Conservation (phyloP, 129 eudicot species). For the Arctium minus region DNA sequence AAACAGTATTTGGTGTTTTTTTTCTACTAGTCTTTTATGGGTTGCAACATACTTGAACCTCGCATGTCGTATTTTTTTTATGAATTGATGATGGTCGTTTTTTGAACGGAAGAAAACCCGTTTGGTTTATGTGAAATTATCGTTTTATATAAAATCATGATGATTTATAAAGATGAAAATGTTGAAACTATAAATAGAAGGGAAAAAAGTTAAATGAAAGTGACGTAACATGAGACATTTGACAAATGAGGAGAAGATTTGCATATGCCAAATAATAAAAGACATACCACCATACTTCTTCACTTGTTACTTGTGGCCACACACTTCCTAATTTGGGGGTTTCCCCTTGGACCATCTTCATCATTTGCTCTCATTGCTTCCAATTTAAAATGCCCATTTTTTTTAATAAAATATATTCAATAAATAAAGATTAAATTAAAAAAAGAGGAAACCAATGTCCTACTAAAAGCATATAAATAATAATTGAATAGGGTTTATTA, state of each 20-base stretch:
- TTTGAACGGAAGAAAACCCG: not conserved
- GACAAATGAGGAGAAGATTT: conserved; percentile 4
- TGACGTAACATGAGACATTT: conserved; percentile 16
- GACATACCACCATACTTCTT: not conserved
- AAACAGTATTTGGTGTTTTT: not conserved
- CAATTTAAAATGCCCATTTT: not conserved
- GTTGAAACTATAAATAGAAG: not conserved
- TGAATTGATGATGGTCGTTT: not conserved
- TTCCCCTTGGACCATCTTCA: conserved; percentile 6
- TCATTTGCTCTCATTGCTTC: not conserved
- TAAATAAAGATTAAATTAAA: too few relatives aligned
- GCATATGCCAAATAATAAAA: conserved; percentile 7
- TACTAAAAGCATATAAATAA: not conserved
- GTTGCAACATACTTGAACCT: not conserved
- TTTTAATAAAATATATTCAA: too few relatives aligned
- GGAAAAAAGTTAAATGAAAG: conserved; percentile 1
- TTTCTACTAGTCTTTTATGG: not conserved
- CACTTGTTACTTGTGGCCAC: not conserved
- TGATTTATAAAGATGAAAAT: not conserved
- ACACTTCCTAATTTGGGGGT: conserved; percentile 9
- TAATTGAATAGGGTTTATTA: not conserved
- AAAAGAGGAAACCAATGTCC: not conserved
- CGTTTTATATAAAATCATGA: not conserved
- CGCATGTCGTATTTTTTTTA: not conserved
- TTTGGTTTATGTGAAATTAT: not conserved